Base-by-base conservation (phyloP, 345 rosid species). In the Passiflora organensis region DNA sequence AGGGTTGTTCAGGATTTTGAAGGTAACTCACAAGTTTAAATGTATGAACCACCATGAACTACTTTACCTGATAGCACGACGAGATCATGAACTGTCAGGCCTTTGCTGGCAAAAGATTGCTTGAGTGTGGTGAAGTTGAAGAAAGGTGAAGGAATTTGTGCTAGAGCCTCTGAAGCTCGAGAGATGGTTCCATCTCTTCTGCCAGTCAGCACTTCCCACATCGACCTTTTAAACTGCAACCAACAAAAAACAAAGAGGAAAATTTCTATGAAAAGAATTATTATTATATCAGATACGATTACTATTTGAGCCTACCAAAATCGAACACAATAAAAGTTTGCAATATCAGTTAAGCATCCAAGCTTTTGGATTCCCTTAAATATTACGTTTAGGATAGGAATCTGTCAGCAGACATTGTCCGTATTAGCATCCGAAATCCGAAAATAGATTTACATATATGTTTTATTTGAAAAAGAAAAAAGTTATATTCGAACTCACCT, bases 151-250 rank as follows among this genome's bases (percentile, higher is more conserved):
- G 95, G 91, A 52, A 86, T 51, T 52, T 78, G 71, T 20, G 20
- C n/a, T 0, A 32, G 19, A 13, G 63, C 85, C 16, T 89, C 91
- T 0, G 59, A 59, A 24, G 62, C 59, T 13, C 45, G 60, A 0
- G 94, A 83, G 23, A 82, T 64, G 2, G 25, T 73, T 38, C 95
- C 91, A 9, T 87, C 91, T 78, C 86, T 79, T 70, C 89, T 72
- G 2, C 89, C 95, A 0, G 95, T 83, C n/a, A 65, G 77, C 48
- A 83, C 95, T 74, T 79, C 74, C 95, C 88, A 84, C 17, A 67
- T 10, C 32, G 80, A 67, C 37, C 54, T 72, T 28, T 72, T 59
- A 47, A 68, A 77, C 86, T 84, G 67, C 51, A 59, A 49, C 22
- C 22, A 44, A 20, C 10, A 4, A 12, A 2, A 39, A 32, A 28